Conservation (phyloP, 129 eudicot genomes). For the Tanacetum coccineum region DNA sequence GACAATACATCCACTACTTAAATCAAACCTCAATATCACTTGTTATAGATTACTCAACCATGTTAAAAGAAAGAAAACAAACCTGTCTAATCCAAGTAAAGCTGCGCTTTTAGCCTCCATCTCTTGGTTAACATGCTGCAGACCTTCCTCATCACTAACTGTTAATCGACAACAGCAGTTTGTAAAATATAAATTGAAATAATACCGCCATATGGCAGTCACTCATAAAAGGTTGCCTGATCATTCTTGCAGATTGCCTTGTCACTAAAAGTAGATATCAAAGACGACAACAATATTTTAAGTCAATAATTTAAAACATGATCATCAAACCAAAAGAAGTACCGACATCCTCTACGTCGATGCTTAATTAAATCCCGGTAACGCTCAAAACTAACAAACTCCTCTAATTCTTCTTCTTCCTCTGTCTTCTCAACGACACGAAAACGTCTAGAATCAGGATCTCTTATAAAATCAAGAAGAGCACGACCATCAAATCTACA, state of each 20-base stretch:
- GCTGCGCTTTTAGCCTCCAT: slow-evolving; percentile 90
- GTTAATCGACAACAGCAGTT: slow-evolving; percentile 43
- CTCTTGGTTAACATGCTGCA: slow-evolving; percentile 83
- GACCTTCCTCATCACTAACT: slow-evolving; percentile 93
- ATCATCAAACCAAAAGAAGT: slow-evolving; percentile 68
- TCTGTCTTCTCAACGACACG: slow-evolving; percentile 77
- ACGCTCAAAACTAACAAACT: slow-evolving; percentile 99
- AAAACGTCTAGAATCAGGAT: slow-evolving; percentile 62
- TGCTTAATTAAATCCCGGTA: slow-evolving; percentile 99
- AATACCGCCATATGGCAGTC: slow-evolving; percentile 11
- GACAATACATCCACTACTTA: slow-evolving; percentile 5
- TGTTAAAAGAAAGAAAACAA: slow-evolving; percentile 3
- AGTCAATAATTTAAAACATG: slow-evolving; percentile 35
- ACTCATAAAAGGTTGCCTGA: slow-evolving; percentile 23
- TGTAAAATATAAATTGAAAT: slow-evolving; percentile 29
- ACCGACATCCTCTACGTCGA: slow-evolving; percentile 99
- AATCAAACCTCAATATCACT: neutral
- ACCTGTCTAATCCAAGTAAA: slow-evolving; percentile 74
- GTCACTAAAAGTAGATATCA: slow-evolving; percentile 32
- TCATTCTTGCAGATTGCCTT: slow-evolving; percentile 31
- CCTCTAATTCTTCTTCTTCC: slow-evolving; percentile 97
- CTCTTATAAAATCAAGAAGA: slow-evolving; percentile 93
- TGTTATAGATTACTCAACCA: neutral
- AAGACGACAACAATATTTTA: slow-evolving; percentile 25
- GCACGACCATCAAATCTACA: slow-evolving; percentile 99